Conservation (phyloP, 2,329 filamentous ascomycete species). For the Exophiala sp. region DNA sequence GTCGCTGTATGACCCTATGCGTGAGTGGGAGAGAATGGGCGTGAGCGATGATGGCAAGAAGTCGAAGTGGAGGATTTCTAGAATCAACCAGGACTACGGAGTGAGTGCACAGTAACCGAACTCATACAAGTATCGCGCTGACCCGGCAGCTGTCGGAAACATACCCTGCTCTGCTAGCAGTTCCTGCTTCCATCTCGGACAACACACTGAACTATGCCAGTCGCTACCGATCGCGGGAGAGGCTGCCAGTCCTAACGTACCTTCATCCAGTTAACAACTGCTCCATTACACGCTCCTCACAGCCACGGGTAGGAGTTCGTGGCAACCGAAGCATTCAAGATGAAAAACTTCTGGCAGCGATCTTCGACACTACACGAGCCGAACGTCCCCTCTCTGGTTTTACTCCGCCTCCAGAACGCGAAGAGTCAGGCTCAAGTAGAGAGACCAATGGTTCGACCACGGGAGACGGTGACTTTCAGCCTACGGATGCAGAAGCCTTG, state of each 20-base stretch:
- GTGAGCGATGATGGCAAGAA: conserved; percentile 74
- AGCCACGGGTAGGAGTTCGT: conserved; percentile 79
- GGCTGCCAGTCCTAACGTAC: conserved; percentile 86
- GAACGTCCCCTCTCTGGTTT: conserved; percentile 40
- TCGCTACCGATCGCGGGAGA: conserved; percentile 77
- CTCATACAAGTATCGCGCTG: conserved; percentile 26
- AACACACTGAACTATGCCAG: conserved; percentile 92
- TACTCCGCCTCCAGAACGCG: conserved; percentile 37
- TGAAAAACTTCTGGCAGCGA: conserved; percentile 85
- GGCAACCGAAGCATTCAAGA: conserved; percentile 91
- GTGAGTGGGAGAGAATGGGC: conserved; percentile 81
- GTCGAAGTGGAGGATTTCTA: conserved; percentile 80
- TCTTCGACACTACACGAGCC: conserved; percentile 68
- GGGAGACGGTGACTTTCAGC: conserved; percentile 48
- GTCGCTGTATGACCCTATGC: conserved; percentile 75
- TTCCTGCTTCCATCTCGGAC: conserved; percentile 88
- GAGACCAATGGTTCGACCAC: conserved; percentile 45
- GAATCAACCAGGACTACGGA: conserved; percentile 80
- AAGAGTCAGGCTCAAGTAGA: conserved; percentile 34
- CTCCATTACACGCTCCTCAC: conserved; percentile 89
- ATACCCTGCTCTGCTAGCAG: conserved; percentile 77
- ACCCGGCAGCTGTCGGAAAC: conserved; percentile 69
- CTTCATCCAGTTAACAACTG: conserved; percentile 96
- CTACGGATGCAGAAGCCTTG: conserved; percentile 57
- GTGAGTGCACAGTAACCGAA: conserved; percentile 35